Evolutionary conservation across 2,329 filamentous ascomycete genomes (phyloP), one percentile per base, ranked within the genome.

Genomic region (Epichloe elymi): DNA sequence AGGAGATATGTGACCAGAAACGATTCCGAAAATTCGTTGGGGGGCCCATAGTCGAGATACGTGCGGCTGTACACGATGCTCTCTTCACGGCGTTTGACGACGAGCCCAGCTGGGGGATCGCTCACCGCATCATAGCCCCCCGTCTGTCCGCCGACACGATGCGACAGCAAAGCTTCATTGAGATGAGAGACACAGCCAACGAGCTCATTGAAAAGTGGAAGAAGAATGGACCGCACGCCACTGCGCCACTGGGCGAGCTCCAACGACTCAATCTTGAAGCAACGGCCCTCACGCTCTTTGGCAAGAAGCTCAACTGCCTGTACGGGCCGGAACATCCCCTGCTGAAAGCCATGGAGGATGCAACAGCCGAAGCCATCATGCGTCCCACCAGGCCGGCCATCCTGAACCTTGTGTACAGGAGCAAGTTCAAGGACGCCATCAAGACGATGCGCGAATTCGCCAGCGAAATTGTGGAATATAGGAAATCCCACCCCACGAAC

Each of bases 291-390:
- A 71, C 70, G 23, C 70, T 81, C 33, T 79, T 69, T 56, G 73
- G 76, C 49, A 72, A 74, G 60, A 71, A 69, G 52, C 61, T 78
- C 23, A 65, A 75, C 53, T 66, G 67, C 47, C 61, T 81, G 42
- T 59, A 62, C 0, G 75, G 74, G 0, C 64, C 68, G 1, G 68
- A 69, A 19, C 73, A 74, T 23, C 67, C 73, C 0, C 68, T 78
- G 63, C 57, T 82, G 51, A 61, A 70, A 46, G 76, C 69, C 14
- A 78, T 80, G 72, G 74, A 79, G 51, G 68, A 72, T 37, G 65
- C 74, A 8, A 81, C 77, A 0, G 69, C 70, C 0, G 79, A 82
- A 58, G 73, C 76, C 2, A 72, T 81, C 55, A 74, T 72, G 61
- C 73, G 79, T 0, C 73, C 78, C 0, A 75, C 67, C 2, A 67